Evolutionary conservation across 129 eudicot species (phyloP), one percentile per base, ranked within the genome.

Genomic region (Artemisia argyi): DNA sequence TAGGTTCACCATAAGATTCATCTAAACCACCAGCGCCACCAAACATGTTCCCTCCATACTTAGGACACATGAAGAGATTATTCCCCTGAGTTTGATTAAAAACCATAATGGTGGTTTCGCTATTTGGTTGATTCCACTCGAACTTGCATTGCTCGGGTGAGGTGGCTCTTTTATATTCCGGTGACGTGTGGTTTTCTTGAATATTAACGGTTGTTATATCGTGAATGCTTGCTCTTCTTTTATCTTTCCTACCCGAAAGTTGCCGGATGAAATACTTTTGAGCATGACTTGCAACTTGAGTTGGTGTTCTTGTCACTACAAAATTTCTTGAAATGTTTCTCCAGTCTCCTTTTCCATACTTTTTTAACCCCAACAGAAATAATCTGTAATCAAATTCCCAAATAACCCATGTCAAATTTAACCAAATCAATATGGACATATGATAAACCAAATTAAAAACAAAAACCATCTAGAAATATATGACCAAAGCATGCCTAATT

Each of bases 301-400:
- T 93, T 6, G 98, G 92, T 28, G 98, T 93, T 73, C 98, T 84
- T 12, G 92, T 87, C 30, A 89, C 79, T 55, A 93, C 98, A 24
- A 83, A 93, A 47, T 93, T 89, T 17, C 97, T 76, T 1, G 98
- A 93, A 55, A 93, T 93, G 78, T 93, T 93, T 65, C 98, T 87
- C 98, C 98, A 93, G 16, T 93, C 98, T 18, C 98, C 98, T 77
- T 93, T 93, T 18, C 98, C 98, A 19, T 93, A 89, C 88, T 89
- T 93, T 65, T 84, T 85, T 35, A 93, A 76, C 76, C 98, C 98
- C 91, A 93, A 75, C 46, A 93, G 77, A 68, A 93, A 93, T 84
- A 93, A 78, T 82, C 98, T 93, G 81, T 46, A 3, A 64, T 65
- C 6, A 24, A 56, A 57, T 76, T 28, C 61, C 17, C 39, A 66